Conservation (phyloP, 257 asterid species). For the Petrea volubilis region DNA sequence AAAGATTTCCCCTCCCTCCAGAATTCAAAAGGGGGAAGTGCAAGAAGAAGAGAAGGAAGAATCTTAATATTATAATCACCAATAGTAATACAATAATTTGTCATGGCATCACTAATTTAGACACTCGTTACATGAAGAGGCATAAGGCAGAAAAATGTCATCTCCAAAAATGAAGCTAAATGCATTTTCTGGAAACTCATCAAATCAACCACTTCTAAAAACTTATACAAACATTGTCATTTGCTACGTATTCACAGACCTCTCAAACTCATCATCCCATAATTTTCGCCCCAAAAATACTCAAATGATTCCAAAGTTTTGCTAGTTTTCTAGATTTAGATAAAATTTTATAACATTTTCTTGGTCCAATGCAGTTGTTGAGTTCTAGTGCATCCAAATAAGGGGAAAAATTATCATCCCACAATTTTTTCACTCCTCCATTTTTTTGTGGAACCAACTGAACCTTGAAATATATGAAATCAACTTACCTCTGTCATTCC, state of each 20-base stretch:
- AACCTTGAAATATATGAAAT: conserved; percentile 16
- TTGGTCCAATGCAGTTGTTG: neutral
- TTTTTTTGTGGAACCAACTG: neutral
- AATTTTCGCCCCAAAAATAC: neutral
- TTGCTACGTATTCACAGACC: neutral
- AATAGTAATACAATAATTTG: neutral
- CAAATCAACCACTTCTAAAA: neutral
- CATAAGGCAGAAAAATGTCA: neutral
- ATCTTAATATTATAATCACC: neutral
- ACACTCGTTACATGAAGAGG: neutral
- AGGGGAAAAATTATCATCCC: neutral
- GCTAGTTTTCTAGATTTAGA: neutral
- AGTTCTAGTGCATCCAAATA: neutral
- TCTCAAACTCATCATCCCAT: neutral
- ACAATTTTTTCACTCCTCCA: neutral
- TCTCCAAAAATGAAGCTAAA: neutral
- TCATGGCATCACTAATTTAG: neutral
- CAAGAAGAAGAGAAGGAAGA: too few relatives aligned
- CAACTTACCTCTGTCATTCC: conserved; percentile 90
- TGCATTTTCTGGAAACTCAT: neutral
- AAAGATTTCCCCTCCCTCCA: neutral
- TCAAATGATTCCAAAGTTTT: neutral
- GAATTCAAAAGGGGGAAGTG: neutral
- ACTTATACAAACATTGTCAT: neutral
- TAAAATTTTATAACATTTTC: neutral